Conservation (phyloP, 106 monocot species). For the Allium cepa region DNA sequence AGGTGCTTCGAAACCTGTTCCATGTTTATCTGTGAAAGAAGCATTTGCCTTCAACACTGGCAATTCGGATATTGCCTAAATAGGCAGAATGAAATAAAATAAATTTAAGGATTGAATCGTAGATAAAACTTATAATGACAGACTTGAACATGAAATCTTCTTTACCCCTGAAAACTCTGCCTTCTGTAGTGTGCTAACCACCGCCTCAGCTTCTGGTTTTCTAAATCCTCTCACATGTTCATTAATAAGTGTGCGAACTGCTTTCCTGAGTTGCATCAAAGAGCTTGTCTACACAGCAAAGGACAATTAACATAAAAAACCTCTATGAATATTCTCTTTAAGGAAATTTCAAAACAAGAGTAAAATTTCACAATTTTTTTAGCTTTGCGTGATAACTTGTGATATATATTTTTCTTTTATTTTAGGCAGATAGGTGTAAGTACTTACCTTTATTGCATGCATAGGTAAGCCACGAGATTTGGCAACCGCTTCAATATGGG, state of each 20-base stretch:
- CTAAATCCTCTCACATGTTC: constrained; percentile 27
- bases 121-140: background rate
- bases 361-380: background rate
- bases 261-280: constrained; percentile 59
- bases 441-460: constrained; percentile 72
- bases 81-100: background rate
- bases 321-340: background rate
- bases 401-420: background rate
- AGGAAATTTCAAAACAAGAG: background rate
- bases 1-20: background rate
- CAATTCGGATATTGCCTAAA: background rate
- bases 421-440: background rate
- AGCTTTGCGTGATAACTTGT: background rate
- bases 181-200: constrained; percentile 30
- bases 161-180: constrained; percentile 75
- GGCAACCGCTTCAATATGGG: constrained; percentile 60
- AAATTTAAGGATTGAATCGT: background rate
- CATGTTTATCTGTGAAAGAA: background rate
- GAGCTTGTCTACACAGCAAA: constrained; percentile 42
- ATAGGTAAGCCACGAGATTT: constrained; percentile 56
- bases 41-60: background rate
- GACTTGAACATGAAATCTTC: background rate
- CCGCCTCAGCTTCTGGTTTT: constrained; percentile 16
- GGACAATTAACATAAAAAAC: background rate
- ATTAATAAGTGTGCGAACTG: constrained; percentile 51